Evolutionary conservation across 441 rosid species (phyloP).

Genomic region (Croton setiger): DNA sequence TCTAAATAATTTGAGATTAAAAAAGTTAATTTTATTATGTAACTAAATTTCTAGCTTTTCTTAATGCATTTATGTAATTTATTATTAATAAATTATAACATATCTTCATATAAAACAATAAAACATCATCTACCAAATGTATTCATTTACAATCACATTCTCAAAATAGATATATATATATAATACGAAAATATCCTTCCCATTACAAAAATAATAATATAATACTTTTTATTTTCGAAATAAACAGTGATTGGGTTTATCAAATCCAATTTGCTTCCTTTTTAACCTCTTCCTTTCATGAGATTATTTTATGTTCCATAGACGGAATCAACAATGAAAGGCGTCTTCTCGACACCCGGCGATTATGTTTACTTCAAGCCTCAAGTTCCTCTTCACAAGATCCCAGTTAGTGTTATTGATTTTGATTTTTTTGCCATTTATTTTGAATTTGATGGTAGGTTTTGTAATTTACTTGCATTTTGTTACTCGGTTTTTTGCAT

Average conservation of each 20-base stretch:
- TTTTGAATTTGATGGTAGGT: constrained; percentile 16
- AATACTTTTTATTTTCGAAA: not conserved
- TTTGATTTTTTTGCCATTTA: not conserved
- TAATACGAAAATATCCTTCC: no score
- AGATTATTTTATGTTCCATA: constrained; percentile 13
- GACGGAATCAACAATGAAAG: constrained; percentile 60
- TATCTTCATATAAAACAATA: no score
- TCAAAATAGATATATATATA: no score
- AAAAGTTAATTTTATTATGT: no score
- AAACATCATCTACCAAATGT: no score
- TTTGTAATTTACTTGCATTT: constrained; percentile 12
- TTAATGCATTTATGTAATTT: no score
- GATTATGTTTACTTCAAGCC: constrained; percentile 98
- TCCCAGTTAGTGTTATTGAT: constrained; percentile 55
- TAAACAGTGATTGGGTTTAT: not conserved
- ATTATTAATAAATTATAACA: no score
- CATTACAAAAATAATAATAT: no score
- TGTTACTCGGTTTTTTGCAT: constrained; percentile 17
- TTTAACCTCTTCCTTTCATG: not conserved
- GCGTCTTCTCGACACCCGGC: constrained; percentile 99
- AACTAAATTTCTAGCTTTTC: no score
- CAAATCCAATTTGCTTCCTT: not conserved
- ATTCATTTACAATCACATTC: no score
- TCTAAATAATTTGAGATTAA: no score
- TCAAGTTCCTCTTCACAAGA: constrained; percentile 98